Base-by-base conservation (phyloP, 768 basidiomycete species). In the Auricularia heimuer region DNA sequence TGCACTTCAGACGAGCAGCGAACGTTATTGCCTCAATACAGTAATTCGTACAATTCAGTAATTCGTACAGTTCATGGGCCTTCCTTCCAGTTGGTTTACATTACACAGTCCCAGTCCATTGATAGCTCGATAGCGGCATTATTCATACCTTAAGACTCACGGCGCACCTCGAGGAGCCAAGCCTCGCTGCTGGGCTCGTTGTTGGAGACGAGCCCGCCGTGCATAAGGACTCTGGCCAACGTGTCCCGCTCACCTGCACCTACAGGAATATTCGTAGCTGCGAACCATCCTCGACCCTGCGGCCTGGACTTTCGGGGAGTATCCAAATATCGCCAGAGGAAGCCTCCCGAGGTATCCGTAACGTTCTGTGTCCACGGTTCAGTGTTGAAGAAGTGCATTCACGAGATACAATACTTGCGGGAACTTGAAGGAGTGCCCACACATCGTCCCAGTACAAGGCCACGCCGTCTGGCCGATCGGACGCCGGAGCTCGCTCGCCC, bases 241-340 rank as follows among this genome's bases (percentile, higher is more conserved):
- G 11, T 60, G 18, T 6, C 12, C 8, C 56, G 56, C 64, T 70
- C 62, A 3, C 71, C 72, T 3, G 66, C 65, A 10, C 65, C 66
- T 7, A 68, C 71, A 1, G 69, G 65, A 36, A 73, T 73, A 1
- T 65, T 69, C 1, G 74, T 75, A 0, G 73, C 66, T 1, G 76
- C 71, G 68, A 83, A 79, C 80, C 82, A 82, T 0, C 81, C 81
- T 16, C 80, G 70, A 0, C 75, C 71, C 36, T 74, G 72, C 3
- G 79, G 77, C 0, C 33, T 44, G 4, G 62, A 51, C 21, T 66
- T 29, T 64, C 67, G 70, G 4, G 44, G 63, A 8, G 64, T 3
- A 2, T 58, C 67, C 8, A 62, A 34, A 54, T 68, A 71, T 54
- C 68, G 75, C 77, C 76, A 75, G 8, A 64, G 63, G 66, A 74